Conservation (phyloP, 106 monocot genomes). For the Phalaenopsis equestris region DNA sequence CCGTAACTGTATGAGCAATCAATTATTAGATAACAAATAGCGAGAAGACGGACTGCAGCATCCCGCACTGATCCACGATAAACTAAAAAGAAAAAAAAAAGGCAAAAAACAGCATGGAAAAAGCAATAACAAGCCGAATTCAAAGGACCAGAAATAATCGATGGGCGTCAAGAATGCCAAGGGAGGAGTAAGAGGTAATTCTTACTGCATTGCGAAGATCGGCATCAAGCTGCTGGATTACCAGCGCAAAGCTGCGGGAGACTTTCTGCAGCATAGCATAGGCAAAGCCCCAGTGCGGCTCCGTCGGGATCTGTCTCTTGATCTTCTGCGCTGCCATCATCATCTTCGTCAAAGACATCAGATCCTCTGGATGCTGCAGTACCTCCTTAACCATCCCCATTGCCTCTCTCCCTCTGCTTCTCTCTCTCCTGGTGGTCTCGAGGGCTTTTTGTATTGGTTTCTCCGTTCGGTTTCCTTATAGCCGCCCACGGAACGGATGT, state of each 20-base stretch:
- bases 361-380: constrained; percentile 59
- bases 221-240: constrained; percentile 79
- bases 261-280: constrained; percentile 86
- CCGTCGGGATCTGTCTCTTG: constrained; percentile 66
- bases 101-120: not conserved
- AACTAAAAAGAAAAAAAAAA: not conserved
- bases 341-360: constrained; percentile 59
- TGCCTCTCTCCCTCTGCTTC: constrained; percentile 3
- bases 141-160: not conserved
- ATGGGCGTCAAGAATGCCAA: not conserved
- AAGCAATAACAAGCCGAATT: not conserved
- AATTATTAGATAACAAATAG: not conserved
- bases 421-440: not conserved
- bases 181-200: not conserved
- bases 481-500: too few species aligned
- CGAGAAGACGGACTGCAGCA: not conserved
- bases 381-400: constrained; percentile 39
- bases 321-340: constrained; percentile 53
- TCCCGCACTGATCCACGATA: not conserved
- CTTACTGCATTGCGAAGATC: constrained; percentile 85
- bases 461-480: too few species aligned
- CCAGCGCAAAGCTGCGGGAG: constrained; percentile 91
- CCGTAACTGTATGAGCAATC: not conserved
- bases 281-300: constrained; percentile 83
- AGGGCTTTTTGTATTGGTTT: too few species aligned